These are phyloP conservation scores for Bonia amplexicaulis DNA, from an alignment of 176 grass and related monocot species.

Conservation along the genomic window DNA sequence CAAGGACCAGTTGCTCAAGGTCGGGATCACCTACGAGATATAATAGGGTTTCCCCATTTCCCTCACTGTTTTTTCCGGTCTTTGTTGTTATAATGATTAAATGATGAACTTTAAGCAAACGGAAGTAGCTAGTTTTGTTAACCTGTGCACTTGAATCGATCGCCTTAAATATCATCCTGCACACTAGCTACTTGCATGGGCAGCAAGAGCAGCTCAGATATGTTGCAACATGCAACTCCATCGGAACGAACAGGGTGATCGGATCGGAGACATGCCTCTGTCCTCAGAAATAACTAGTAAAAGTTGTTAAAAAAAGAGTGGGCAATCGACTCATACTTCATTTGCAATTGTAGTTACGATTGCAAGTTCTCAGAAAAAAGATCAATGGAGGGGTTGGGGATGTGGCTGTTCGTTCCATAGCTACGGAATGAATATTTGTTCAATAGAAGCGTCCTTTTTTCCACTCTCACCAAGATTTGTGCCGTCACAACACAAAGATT, in stretches of 20 bases:
- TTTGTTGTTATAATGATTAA: not conserved
- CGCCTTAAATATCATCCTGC: not conserved
- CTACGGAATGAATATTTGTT: too few species aligned
- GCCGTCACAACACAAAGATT: too few species aligned
- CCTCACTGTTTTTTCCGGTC: not conserved
- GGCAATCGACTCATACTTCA: not conserved
- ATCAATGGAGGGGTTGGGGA: not conserved
- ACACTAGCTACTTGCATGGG: not conserved
- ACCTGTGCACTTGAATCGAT: not conserved
- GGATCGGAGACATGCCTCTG: not conserved
- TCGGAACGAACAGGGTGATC: not conserved
- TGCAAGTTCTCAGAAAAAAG: not conserved
- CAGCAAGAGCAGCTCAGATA: not conserved
- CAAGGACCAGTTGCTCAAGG: constrained; percentile 49
- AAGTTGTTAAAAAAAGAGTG: not conserved
- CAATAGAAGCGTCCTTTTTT: too few species aligned
- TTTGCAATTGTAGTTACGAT: too few species aligned
- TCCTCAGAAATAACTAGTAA: not conserved
- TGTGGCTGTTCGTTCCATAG: too few species aligned
- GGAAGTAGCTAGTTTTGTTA: not conserved
- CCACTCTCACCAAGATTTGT: too few species aligned
- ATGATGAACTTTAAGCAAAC: not conserved
- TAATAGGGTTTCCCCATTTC: not conserved
- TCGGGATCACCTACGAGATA: constrained; percentile 64
- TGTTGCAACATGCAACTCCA: not conserved